Percentiles rank a stretch among this genome's conserved stretches.
Evolutionary conservation across 2,329 filamentous ascomycete genomes (phyloP).

Genomic region (Pezicula carpinea): DNA sequence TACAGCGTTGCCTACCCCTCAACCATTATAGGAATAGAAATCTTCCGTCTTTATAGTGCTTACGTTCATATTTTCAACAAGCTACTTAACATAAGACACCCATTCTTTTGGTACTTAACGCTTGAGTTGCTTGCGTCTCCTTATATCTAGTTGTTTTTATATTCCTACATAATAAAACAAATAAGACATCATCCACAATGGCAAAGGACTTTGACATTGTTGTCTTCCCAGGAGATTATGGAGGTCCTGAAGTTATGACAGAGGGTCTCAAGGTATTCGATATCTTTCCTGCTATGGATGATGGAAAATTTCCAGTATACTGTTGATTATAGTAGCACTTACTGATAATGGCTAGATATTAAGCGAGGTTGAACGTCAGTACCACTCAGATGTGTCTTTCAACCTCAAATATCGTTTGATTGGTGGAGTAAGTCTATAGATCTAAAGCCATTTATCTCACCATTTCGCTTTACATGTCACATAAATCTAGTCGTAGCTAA

Average conservation of each 20-base stretch:
- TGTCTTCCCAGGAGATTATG: conserved; percentile 3
- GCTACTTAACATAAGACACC: no score
- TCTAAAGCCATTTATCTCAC: background rate
- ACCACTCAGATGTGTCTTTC: background rate
- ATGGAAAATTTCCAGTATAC: background rate
- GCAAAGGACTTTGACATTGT: conserved; percentile 1
- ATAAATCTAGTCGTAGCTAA: background rate
- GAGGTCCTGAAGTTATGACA: conserved; percentile 2
- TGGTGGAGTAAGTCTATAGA: conserved; percentile 1
- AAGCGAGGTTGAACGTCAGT: conserved; percentile 1
- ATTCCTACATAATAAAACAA: no score
- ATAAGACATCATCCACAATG: background rate
- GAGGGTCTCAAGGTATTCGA: background rate
- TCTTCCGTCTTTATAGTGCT: no score
- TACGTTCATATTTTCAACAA: no score
- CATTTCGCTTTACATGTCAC: background rate
- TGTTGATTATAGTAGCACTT: background rate
- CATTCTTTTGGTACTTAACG: no score
- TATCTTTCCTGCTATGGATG: background rate
- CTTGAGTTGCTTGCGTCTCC: no score
- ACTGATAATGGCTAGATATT: background rate
- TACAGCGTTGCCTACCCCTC: no score
- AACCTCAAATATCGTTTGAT: background rate
- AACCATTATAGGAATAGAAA: no score
- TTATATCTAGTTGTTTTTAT: no score